Evolutionary conservation across 1,284 basidiomycete species (phyloP), one percentile per base, ranked within the genome.

Genomic region (Filobasidium uniguttulatum): DNA sequence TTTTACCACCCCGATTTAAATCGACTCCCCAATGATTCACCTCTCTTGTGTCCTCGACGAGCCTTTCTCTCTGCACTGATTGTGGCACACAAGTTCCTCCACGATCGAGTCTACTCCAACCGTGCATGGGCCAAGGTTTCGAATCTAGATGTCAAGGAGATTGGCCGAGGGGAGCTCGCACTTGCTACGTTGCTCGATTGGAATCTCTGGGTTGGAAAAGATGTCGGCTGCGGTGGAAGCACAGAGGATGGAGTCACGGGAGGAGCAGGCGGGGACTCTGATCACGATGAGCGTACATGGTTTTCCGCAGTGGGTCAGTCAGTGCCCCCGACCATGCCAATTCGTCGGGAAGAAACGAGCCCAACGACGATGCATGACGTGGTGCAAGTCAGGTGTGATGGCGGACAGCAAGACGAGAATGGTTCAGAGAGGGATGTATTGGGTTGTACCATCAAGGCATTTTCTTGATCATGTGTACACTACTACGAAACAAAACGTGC

Each of bases 81-180:
- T 55, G 73, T 88, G 38, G 88, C 89, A 0, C 83, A 83, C 25
- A 94, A 96, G 64, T 93, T 91, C 66, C 78, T 85, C 52, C 87
- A 91, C 70, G 90, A 96, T 62, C 81, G 84, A 50, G 88, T 84
- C 48, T 94, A 90, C 62, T 88, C 84, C 14, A 93, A 94, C 65
- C 77, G 81, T 19, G 88, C 89, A 17, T 94, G 89, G 89, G 81
- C 85, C 6, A 88, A 88, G 62, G 70, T 73, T 43, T 65, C 66
- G 12, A 71, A 70, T 5, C 56, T 73, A 3, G 56, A 61, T 15
- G 60, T 68, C 25, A 52, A 54, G 34, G 71, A 73, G 50, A 63
- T 73, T 44, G 67, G 67, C 49, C 50, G 55, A 34, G 65, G 71
- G 38, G 72, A 73, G 58, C 61, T 70, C 6, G 61, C 62, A 14